phyloP scores from a whole-genome alignment of 495 filamentous ascomycete genomes.

The Glonium stellatum region DNA sequence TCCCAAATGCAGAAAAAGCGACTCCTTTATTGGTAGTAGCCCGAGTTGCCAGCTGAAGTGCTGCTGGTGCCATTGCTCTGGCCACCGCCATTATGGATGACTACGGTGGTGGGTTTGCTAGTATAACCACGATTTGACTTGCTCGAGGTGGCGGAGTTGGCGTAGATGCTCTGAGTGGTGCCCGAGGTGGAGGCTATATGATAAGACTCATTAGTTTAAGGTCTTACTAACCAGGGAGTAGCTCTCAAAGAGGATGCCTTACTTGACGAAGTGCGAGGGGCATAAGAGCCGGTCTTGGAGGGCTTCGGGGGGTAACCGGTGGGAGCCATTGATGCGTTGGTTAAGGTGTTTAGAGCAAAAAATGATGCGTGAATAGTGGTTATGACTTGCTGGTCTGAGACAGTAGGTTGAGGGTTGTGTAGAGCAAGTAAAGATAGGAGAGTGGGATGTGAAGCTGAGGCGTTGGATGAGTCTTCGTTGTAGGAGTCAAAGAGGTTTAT shows the following conservation, averaged over 20 bases:
- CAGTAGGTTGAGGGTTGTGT: constrained; percentile 9
- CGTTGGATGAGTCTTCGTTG: neutral
- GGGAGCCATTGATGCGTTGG: constrained; percentile 21
- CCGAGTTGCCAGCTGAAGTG: constrained; percentile 22
- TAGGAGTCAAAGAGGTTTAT: constrained; percentile 9
- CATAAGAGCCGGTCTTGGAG: constrained; percentile 11
- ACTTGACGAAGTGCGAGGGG: constrained; percentile 12
- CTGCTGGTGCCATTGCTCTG: constrained; percentile 23
- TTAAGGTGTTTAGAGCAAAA: constrained; percentile 16
- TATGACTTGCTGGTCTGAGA: constrained; percentile 14
- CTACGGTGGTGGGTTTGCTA: constrained; percentile 12
- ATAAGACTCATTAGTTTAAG: neutral
- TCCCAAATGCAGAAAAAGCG: neutral
- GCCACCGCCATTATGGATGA: constrained; percentile 26
- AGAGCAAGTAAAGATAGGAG: constrained; percentile 5
- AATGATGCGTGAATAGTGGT: constrained; percentile 5
- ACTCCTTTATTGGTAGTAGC: constrained; percentile 19
- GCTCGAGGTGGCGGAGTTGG: constrained; percentile 19
- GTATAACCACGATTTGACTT: constrained; percentile 16
- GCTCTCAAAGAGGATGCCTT: constrained; percentile 2
- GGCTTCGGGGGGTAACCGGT: constrained; percentile 22
- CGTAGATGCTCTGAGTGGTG: constrained; percentile 16
- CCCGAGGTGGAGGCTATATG: constrained; percentile 7
- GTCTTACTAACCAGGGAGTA: neutral
- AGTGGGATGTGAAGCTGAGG: constrained; percentile 2